Evolutionary conservation across 345 rosid species (phyloP).

Genomic region (Rhodomyrtus tomentosa): DNA sequence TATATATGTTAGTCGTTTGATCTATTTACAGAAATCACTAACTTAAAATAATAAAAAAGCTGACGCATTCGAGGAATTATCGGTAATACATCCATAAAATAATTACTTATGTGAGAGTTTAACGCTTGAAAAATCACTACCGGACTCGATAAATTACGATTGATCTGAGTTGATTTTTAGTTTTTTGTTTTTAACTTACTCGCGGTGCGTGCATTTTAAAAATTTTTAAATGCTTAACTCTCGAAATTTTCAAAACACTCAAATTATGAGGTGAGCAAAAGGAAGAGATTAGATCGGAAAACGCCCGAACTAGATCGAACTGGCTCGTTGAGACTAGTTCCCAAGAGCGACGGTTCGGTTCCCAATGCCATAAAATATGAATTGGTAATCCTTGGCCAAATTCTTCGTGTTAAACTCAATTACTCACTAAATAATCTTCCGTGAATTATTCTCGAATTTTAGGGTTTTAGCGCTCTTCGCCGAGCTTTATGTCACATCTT

Average conservation of each 20-base stretch:
- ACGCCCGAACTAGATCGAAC: fast-evolving
- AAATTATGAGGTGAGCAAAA: no score
- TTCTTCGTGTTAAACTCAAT: neutral
- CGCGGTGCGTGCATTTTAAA: neutral
- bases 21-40: neutral
- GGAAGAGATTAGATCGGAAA: no score
- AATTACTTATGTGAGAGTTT: neutral
- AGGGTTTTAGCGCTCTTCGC: neutral
- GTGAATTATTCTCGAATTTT: neutral
- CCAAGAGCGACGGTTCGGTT: no score
- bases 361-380: no score
- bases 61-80: neutral
- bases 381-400: no score
- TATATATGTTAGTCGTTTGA: neutral
- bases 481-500: neutral
- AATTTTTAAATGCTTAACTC: no score
- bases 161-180: neutral
- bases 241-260: no score
- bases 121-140: neutral
- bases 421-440: neutral
- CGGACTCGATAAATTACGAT: neutral
- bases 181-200: neutral
- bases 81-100: neutral
- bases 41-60: neutral
- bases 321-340: no score